Percentiles rank a stretch among this genome's conserved stretches.
These are phyloP conservation scores for Pilobolus umbonatus DNA, from an alignment of 192 early-diverging fungal species.

Conservation along the genomic window DNA sequence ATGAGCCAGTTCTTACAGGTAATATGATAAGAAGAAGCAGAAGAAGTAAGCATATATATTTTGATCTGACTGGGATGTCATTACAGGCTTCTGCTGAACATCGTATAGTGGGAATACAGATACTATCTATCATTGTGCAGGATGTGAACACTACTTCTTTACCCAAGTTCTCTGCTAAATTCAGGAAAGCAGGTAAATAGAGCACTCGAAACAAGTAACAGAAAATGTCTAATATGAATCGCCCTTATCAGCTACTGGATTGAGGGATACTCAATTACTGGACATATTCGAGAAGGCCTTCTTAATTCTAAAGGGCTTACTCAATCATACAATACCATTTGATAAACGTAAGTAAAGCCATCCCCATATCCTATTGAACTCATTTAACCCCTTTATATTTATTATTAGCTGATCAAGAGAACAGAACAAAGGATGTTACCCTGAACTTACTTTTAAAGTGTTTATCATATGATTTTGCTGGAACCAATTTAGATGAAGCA, in stretches of 20 bases:
- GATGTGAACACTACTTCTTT: slow-evolving; percentile 67
- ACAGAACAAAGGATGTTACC: slow-evolving; percentile 39
- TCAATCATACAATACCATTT: slow-evolving; percentile 32
- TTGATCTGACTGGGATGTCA: not conserved
- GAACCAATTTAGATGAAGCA: slow-evolving; percentile 69
- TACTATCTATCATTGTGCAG: slow-evolving; percentile 59
- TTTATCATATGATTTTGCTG: slow-evolving; percentile 77
- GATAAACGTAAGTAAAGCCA: slow-evolving; percentile 33
- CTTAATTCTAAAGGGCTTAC: slow-evolving; percentile 37
- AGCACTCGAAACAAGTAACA: not conserved
- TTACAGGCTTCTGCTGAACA: slow-evolving; percentile 48
- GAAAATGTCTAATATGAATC: not conserved
- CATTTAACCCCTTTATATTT: not conserved
- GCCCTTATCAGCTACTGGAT: slow-evolving; percentile 33
- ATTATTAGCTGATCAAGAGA: slow-evolving; percentile 26
- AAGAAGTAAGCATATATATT: not conserved
- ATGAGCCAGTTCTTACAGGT: slow-evolving; percentile 55
- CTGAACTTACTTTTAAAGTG: slow-evolving; percentile 63
- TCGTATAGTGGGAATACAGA: slow-evolving; percentile 60
- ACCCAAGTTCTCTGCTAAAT: slow-evolving; percentile 52
- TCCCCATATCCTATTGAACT: not conserved
- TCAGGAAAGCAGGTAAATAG: slow-evolving; percentile 60
- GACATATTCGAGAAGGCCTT: slow-evolving; percentile 24
- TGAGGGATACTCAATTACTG: slow-evolving; percentile 39
- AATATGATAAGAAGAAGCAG: not conserved